Evolutionary conservation across 345 rosid species (phyloP).

Genomic region (Populus nigra): DNA sequence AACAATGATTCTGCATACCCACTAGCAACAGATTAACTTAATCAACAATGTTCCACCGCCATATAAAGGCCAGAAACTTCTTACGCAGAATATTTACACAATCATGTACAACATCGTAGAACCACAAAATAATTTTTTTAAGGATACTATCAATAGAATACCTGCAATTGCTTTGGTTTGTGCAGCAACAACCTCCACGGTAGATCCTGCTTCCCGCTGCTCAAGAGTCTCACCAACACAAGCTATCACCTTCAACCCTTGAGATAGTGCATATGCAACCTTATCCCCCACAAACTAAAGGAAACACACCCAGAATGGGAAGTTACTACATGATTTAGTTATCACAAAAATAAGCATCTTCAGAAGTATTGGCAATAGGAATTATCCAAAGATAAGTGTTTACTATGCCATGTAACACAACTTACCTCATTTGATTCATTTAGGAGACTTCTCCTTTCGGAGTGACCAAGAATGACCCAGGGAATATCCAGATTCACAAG

Average conservation of each 20-base stretch:
- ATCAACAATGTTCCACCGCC: background rate
- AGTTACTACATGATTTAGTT: slow-evolving; percentile 7
- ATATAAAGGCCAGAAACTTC: background rate
- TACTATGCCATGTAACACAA: slow-evolving; percentile 11
- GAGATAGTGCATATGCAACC: slow-evolving; percentile 86
- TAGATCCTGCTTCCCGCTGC: slow-evolving; percentile 81
- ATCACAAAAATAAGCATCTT: background rate
- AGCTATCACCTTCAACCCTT: slow-evolving; percentile 91
- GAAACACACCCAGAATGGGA: slow-evolving; percentile 4
- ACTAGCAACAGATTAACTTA: background rate
- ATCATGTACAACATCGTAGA: background rate
- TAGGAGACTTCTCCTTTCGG: slow-evolving; percentile 72
- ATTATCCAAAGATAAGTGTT: background rate
- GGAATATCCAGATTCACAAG: slow-evolving; percentile 71
- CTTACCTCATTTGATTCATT: slow-evolving; percentile 71
- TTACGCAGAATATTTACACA: background rate
- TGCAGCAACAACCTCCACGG: slow-evolving; percentile 82
- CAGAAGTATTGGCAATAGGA: background rate
- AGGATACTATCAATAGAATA: slow-evolving; percentile 7
- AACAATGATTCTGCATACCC: background rate
- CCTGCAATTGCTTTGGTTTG: slow-evolving; percentile 96
- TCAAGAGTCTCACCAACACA: slow-evolving; percentile 94
- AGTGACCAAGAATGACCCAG: slow-evolving; percentile 96
- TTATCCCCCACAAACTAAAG: slow-evolving; percentile 84
- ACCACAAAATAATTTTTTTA: background rate